phyloP scores from a whole-genome alignment of 352 stramenopile species.

The Phytophthora cryptogea region DNA sequence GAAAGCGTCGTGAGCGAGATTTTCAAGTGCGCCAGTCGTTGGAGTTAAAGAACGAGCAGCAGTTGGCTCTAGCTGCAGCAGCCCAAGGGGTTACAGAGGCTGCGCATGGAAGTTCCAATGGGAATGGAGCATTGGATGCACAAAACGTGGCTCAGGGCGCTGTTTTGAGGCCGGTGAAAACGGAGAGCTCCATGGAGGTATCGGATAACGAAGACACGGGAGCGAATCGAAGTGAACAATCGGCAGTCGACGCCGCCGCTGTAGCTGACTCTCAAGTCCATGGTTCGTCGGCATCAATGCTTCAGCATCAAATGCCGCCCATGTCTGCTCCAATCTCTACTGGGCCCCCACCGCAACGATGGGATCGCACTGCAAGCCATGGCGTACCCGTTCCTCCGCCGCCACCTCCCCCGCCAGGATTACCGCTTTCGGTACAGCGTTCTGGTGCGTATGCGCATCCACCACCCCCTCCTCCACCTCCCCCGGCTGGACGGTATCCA shows the following conservation, averaged over 20 bases:
- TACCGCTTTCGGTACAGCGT: constrained; percentile 14
- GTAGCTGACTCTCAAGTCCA: constrained; percentile 5
- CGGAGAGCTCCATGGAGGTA: constrained; percentile 76
- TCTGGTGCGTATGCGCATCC: constrained; percentile 25
- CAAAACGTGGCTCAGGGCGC: constrained; percentile 29
- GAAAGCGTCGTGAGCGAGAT: constrained; percentile 76
- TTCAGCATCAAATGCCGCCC: constrained; percentile 20
- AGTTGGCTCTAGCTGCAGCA: constrained; percentile 14
- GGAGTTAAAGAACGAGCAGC: constrained; percentile 46
- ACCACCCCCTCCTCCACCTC: constrained; percentile 28
- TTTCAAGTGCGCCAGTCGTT: constrained; percentile 69
- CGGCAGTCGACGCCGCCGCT: background rate
- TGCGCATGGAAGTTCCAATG: constrained; percentile 13
- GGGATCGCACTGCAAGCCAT: constrained; percentile 21
- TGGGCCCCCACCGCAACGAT: constrained; percentile 21
- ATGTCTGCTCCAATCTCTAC: constrained; percentile 5
- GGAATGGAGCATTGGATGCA: constrained; percentile 9
- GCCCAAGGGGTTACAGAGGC: constrained; percentile 18
- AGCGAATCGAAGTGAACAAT: constrained; percentile 5
- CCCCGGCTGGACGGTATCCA: constrained; percentile 9
- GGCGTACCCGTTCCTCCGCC: constrained; percentile 13
- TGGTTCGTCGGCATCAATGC: background rate
- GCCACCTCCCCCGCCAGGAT: constrained; percentile 22
- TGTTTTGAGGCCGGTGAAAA: constrained; percentile 29
- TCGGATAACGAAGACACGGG: constrained; percentile 53